Base-by-base conservation (phyloP, 352 stramenopile genomes). In the Globisporangium alternatum region DNA sequence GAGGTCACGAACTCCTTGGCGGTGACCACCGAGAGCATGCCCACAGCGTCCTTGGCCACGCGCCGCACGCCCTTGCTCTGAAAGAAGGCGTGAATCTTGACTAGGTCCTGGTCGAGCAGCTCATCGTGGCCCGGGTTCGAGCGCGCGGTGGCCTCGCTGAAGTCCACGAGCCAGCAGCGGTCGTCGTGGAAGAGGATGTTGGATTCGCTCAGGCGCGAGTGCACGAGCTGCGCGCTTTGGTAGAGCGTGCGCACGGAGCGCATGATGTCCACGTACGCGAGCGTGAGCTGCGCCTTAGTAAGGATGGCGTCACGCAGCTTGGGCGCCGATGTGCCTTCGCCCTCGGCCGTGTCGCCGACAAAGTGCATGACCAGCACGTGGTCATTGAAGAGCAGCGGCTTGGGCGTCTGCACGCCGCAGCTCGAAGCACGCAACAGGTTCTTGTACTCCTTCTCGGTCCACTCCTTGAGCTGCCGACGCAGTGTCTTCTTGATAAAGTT, bases 121-220 rank as follows among this genome's bases (percentile, higher is more conserved):
- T 83, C 73, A 9, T 64, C 28, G 22, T 88, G 75, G n/a, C 82
- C 67, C 8, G 80, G 69, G 43, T 96, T 88, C 17, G 72, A 60
- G 39, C 62, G 49, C 53, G 96, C 82, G 15, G 95, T 81, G 12
- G 89, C 80, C 48, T 92, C 81, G 0, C 81, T 83, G 62, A 98
- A 93, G 67, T 96, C 90, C 63, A 95, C 95, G 44, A 98, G 82
- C 83, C 65, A 97, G 64, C 69, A 80, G 56, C 62, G 80, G 30
- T 67, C 75, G 48, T 76, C 80, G 68, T 72, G 73, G 28, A 89
- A 83, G 22, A 96, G 71, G 41, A 97, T 84, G 60, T 86, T 97
- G 61, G 80, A 86, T 57, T 83, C 70, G 31, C 53, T 78, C 37
- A 90, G 59, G 0, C 55, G 64, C 30, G 76, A 73, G 60, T 89